phyloP scores from a whole-genome alignment of 1,284 basidiomycete species.

The Peniophora sp. region DNA sequence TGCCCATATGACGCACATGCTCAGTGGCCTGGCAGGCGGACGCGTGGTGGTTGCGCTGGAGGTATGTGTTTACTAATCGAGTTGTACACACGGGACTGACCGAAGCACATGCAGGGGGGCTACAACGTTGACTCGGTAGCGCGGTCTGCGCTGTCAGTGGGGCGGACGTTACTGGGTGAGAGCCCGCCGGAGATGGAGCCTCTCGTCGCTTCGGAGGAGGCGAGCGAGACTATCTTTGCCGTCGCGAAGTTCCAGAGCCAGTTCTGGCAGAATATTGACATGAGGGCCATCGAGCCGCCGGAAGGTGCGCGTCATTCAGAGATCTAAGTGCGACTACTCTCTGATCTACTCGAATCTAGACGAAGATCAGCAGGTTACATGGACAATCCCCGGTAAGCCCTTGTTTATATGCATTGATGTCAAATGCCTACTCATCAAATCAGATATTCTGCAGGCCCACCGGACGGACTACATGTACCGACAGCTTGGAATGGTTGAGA shows the following conservation, averaged over 20 bases:
- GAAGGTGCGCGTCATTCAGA: too few species aligned
- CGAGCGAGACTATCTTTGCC: constrained; percentile 82
- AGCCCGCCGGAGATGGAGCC: constrained; percentile 68
- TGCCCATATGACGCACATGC: constrained; percentile 98
- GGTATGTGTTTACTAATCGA: constrained; percentile 39
- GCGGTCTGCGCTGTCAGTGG: constrained; percentile 81
- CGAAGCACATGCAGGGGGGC: constrained; percentile 64
- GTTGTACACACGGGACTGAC: not conserved
- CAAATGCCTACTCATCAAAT: not conserved
- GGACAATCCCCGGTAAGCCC: constrained; percentile 62
- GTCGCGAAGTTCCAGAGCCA: constrained; percentile 83
- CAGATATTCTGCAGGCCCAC: constrained; percentile 80
- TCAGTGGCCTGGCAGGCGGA: constrained; percentile 84
- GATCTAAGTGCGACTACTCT: too few species aligned
- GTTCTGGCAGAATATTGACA: constrained; percentile 85
- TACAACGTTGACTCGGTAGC: constrained; percentile 93
- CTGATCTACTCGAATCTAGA: constrained; percentile 3
- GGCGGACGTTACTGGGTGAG: constrained; percentile 80
- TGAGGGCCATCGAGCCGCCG: constrained; percentile 70
- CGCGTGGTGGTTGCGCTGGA: constrained; percentile 91
- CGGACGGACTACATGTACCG: constrained; percentile 73
- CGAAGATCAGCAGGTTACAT: constrained; percentile 40
- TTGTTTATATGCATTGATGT: not conserved
- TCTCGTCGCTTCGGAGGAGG: constrained; percentile 67
- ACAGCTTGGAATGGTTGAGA: constrained; percentile 67